A percentile compares a stretch with the other conserved stretches of the same genome.
Evolutionary conservation across 106 monocot species (phyloP).

Genomic region (Hemerocallis citrina): DNA sequence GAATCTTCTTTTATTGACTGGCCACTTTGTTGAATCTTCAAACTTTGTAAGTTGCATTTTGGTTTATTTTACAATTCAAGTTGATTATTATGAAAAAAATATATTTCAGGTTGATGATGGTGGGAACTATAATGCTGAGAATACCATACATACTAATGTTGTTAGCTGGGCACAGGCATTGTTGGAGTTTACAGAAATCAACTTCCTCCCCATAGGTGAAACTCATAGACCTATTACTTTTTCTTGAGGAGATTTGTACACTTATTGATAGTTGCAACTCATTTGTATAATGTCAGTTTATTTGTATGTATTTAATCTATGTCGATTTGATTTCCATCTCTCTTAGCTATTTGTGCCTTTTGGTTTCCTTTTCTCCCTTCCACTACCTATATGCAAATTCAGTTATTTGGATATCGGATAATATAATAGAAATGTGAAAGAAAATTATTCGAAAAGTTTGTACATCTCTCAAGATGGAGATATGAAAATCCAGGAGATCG

Average conservation of each 20-base stretch:
- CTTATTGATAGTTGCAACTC: background rate
- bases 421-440: too few species aligned
- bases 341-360: background rate
- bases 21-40: too few species aligned
- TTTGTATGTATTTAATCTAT: background rate
- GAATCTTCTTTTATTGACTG: too few species aligned
- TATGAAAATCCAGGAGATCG: too few species aligned
- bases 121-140: constrained; percentile 10
- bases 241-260: too few species aligned
- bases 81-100: too few species aligned
- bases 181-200: constrained; percentile 26
- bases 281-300: background rate
- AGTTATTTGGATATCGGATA: too few species aligned
- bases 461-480: too few species aligned
- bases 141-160: constrained; percentile 5
- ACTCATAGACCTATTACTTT: too few species aligned
- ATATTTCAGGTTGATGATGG: constrained; percentile 22
- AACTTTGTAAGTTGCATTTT: background rate
- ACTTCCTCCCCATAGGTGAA: constrained; percentile 54
- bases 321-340: too few species aligned
- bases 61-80: background rate
- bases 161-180: constrained; percentile 8
- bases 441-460: too few species aligned
- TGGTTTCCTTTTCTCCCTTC: background rate
- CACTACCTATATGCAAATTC: background rate